Percentiles rank a stretch among this genome's conserved stretches.
Evolutionary conservation across 352 stramenopile species (phyloP).

Genomic region (Halophytophthora polymorphica): DNA sequence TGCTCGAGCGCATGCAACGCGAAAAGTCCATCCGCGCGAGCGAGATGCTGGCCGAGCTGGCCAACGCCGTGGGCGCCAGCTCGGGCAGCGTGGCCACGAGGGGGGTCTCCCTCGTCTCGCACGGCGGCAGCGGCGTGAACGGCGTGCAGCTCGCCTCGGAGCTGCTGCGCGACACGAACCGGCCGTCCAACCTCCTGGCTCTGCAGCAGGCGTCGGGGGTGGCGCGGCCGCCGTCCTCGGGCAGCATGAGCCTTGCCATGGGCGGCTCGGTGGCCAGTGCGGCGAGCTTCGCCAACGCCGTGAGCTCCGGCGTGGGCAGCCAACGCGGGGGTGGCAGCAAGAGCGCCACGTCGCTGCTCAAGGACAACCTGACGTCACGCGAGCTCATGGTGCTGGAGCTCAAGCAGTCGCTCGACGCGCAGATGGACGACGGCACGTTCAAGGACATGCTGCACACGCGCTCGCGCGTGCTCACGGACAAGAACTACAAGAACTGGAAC

Average conservation of each 20-base stretch:
- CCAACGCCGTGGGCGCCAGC: constrained; percentile 72
- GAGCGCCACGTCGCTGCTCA: constrained; percentile 34
- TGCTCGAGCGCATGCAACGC: constrained; percentile 70
- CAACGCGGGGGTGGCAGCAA: constrained; percentile 28
- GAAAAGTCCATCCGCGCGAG: constrained; percentile 85
- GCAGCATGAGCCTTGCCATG: constrained; percentile 24
- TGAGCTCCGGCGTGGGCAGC: no score
- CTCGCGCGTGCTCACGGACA: constrained; percentile 81
- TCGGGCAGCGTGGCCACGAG: constrained; percentile 65
- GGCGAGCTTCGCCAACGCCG: constrained; percentile 29
- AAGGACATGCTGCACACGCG: constrained; percentile 89
- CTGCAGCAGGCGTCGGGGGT: constrained; percentile 39
- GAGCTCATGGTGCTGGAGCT: constrained; percentile 86
- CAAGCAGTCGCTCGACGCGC: constrained; percentile 84
- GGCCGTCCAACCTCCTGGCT: constrained; percentile 54
- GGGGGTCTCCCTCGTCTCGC: constrained; percentile 78
- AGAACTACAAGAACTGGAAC: constrained; percentile 91
- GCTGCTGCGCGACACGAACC: constrained; percentile 84
- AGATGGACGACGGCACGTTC: constrained; percentile 88
- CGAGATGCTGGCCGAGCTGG: constrained; percentile 83
- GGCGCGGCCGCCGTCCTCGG: constrained; percentile 30
- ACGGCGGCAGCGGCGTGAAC: constrained; percentile 77
- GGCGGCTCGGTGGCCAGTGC: constrained; percentile 18
- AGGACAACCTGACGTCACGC: constrained; percentile 75
- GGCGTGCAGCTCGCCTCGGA: constrained; percentile 86